Evolutionary conservation across 1,284 basidiomycete genomes (phyloP).

Genomic region (Peniophora sp.): DNA sequence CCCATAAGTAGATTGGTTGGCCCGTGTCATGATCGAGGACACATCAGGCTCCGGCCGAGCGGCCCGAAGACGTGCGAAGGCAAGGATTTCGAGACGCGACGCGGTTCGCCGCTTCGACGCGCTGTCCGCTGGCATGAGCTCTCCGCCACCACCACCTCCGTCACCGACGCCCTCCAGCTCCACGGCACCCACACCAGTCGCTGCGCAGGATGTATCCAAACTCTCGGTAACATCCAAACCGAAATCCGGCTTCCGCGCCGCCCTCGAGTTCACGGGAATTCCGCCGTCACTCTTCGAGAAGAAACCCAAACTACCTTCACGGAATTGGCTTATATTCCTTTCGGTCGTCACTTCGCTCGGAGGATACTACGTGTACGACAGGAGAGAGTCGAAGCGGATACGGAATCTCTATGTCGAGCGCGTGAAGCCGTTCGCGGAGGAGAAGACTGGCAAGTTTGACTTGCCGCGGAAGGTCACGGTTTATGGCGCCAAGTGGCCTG

Average conservation of each 20-base stretch:
- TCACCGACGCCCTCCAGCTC: background rate
- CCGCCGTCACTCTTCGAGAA: conserved; percentile 68
- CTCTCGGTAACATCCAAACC: conserved; percentile 1
- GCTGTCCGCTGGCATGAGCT: conserved; percentile 1
- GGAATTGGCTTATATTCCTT: conserved; percentile 93
- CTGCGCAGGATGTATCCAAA: conserved; percentile 2
- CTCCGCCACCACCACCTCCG: background rate
- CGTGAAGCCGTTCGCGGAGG: conserved; percentile 71
- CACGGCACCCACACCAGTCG: background rate
- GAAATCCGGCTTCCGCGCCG: conserved; percentile 24
- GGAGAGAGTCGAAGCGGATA: conserved; percentile 70
- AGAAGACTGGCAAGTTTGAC: conserved; percentile 59
- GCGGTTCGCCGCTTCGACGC: too few species aligned
- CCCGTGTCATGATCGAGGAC: too few species aligned
- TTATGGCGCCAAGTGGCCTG: conserved; percentile 86
- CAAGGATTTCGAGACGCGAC: too few species aligned
- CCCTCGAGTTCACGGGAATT: conserved; percentile 38
- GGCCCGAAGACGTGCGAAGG: too few species aligned
- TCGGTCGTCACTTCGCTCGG: conserved; percentile 63
- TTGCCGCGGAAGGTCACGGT: conserved; percentile 79
- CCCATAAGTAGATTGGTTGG: too few species aligned
- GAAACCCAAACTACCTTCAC: conserved; percentile 75
- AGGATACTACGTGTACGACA: conserved; percentile 81
- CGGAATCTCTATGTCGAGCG: conserved; percentile 73
- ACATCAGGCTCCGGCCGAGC: too few species aligned